Evolutionary conservation across 1,139 yeast genomes (phyloP).

Genomic region (Blastobotrys aristatus): DNA sequence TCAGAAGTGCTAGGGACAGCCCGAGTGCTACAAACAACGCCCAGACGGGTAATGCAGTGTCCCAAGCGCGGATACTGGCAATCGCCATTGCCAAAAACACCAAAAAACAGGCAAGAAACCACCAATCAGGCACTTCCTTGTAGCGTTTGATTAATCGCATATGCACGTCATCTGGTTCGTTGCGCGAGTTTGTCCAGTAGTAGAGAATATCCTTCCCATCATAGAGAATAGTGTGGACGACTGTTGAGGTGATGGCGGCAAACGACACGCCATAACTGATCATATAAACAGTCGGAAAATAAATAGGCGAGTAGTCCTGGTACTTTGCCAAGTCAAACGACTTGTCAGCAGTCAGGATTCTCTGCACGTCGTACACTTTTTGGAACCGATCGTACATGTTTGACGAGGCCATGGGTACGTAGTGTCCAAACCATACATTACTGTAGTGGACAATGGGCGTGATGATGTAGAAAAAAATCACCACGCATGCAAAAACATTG

Average conservation of each 20-base stretch:
- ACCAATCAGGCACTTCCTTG: constrained; percentile 62
- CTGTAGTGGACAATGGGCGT: constrained; percentile 47
- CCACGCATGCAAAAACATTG: constrained; percentile 46
- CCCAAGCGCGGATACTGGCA: constrained; percentile 44
- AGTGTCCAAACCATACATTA: constrained; percentile 49
- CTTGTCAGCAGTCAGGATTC: constrained; percentile 42
- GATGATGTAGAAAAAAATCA: constrained; percentile 43
- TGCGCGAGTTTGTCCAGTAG: constrained; percentile 41
- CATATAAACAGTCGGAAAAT: constrained; percentile 58
- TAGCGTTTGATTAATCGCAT: constrained; percentile 56
- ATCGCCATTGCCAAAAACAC: constrained; percentile 43
- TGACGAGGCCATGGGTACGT: constrained; percentile 46
- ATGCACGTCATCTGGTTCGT: constrained; percentile 54
- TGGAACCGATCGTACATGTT: constrained; percentile 44
- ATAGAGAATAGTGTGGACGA: constrained; percentile 50
- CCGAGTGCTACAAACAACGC: constrained; percentile 49
- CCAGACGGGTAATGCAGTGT: constrained; percentile 43
- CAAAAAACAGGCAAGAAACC: constrained; percentile 47
- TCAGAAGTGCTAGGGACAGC: constrained; percentile 47
- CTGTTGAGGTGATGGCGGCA: constrained; percentile 57
- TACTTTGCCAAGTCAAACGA: constrained; percentile 47
- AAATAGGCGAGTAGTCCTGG: constrained; percentile 53
- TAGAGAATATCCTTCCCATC: constrained; percentile 50
- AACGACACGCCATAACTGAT: constrained; percentile 58
- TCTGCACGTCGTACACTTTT: constrained; percentile 40